Evolutionary conservation across 2,329 filamentous ascomycete genomes (phyloP).

Genomic region (Decorospora gaudefroyi): DNA sequence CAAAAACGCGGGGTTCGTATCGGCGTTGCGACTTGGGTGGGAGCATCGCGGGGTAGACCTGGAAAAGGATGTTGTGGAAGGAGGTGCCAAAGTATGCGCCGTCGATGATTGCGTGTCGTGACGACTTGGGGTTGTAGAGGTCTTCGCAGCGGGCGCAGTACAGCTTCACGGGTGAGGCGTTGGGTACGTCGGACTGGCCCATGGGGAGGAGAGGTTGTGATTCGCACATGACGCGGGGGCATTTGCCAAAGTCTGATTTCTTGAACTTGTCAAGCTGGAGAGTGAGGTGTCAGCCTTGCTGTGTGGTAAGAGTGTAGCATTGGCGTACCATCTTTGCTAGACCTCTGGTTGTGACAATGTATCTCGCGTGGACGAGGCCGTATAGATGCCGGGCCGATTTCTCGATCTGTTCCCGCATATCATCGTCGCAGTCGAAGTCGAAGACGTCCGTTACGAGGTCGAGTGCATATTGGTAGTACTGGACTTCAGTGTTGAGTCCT

Average conservation of each 20-base stretch:
- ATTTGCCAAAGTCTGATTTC: slow-evolving; percentile 97
- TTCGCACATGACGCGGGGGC: slow-evolving; percentile 92
- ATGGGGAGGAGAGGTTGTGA: slow-evolving; percentile 92
- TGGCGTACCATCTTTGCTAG: slow-evolving; percentile 86
- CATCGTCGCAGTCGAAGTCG: slow-evolving; percentile 97
- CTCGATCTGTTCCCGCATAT: slow-evolving; percentile 97
- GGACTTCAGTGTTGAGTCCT: slow-evolving; percentile 93
- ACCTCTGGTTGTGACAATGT: slow-evolving; percentile 93
- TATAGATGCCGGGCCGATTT: slow-evolving; percentile 96
- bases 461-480: slow-evolving; percentile 98
- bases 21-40: slow-evolving; percentile 83
- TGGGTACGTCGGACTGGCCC: slow-evolving; percentile 87
- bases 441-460: slow-evolving; percentile 98
- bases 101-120: slow-evolving; percentile 91
- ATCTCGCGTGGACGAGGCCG: slow-evolving; percentile 91
- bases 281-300: slow-evolving; percentile 16
- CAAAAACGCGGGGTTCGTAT: slow-evolving; percentile 89
- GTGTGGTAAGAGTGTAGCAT: neutral
- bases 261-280: slow-evolving; percentile 97
- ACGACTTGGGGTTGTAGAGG: slow-evolving; percentile 98
- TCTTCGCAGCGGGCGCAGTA: slow-evolving; percentile 98
- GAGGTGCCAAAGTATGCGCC: slow-evolving; percentile 97
- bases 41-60: slow-evolving; percentile 90
- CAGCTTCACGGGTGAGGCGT: slow-evolving; percentile 88
- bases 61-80: slow-evolving; percentile 99